These are phyloP conservation scores for Carallia brachiata DNA, from an alignment of 345 rosid species.

Conservation along the genomic window DNA sequence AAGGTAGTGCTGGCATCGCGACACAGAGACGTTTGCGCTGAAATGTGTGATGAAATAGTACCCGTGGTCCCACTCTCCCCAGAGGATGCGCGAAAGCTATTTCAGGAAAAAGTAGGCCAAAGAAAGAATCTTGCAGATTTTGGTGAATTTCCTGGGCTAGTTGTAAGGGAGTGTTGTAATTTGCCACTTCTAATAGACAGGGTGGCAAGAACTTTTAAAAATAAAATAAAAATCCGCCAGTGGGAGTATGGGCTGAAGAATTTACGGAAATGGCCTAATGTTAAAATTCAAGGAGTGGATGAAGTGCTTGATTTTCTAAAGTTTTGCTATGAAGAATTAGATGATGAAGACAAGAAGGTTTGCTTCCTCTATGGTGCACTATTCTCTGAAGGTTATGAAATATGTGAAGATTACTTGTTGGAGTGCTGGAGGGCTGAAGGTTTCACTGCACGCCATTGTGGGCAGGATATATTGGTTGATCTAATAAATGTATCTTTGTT, in stretches of 20 bases:
- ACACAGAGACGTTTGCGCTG: conserved; percentile 7
- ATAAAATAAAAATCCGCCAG: conserved; percentile 10
- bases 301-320: conserved; percentile 25
- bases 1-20: conserved; percentile 33
- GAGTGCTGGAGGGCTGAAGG: conserved; percentile 35
- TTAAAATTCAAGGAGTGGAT: conserved; percentile 18
- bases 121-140: conserved; percentile 8
- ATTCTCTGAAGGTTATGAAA: conserved; percentile 20
- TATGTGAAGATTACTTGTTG: conserved; percentile 23
- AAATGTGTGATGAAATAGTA: conserved; percentile 22
- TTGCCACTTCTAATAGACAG: conserved; percentile 27
- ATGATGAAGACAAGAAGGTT: conserved; percentile 13
- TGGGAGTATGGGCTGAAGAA: conserved; percentile 22
- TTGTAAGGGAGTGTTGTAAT: conserved; percentile 27
- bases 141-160: conserved; percentile 7
- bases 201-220: conserved; percentile 28
- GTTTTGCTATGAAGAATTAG: conserved; percentile 24
- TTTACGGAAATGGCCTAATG: conserved; percentile 18
- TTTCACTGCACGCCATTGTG: conserved; percentile 19
- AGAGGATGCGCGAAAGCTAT: conserved; percentile 29
- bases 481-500: conserved; percentile 22
- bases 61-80: conserved; percentile 10
- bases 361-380: conserved; percentile 34
- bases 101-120: conserved; percentile 19
- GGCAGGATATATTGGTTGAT: conserved; percentile 15